A percentile compares a stretch with the other conserved stretches of the same genome.
Conservation (phyloP, 306 rosid genomes). For the Castanea crenata region DNA sequence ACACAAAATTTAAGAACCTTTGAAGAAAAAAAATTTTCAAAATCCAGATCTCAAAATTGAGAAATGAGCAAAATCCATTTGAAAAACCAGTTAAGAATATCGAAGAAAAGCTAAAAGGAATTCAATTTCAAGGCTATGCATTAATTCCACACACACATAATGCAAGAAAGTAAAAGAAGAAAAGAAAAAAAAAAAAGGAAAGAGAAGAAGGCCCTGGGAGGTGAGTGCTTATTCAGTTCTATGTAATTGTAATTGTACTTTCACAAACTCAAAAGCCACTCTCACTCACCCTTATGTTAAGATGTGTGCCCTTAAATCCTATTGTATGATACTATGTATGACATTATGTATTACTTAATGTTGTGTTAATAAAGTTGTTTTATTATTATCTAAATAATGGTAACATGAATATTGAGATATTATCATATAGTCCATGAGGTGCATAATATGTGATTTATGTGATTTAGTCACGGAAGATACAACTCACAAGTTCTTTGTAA, state of each 20-base stretch:
- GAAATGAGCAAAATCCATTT: constrained; percentile 36
- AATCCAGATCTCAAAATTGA: constrained; percentile 57
- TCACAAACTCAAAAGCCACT: constrained; percentile 18
- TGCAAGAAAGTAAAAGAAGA: constrained; percentile 25
- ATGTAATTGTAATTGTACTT: constrained; percentile 13
- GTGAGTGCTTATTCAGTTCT: constrained; percentile 8
- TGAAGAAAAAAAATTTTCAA: constrained; percentile 1
- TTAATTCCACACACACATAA: constrained; percentile 27
- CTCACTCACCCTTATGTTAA: constrained; percentile 9
- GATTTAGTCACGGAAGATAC: too few relatives aligned
- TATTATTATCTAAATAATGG: too few relatives aligned
- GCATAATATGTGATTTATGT: too few relatives aligned
- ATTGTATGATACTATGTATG: too few relatives aligned
- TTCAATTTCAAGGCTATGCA: constrained; percentile 32
- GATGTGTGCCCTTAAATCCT: too few relatives aligned
- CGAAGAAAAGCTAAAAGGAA: constrained; percentile 24
- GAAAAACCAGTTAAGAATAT: constrained; percentile 10
- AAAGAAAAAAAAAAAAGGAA: constrained; percentile 5
- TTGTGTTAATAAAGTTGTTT: too few relatives aligned
- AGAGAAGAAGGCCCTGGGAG: constrained; percentile 21
- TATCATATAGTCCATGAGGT: too few relatives aligned
- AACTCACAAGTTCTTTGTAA: too few relatives aligned
- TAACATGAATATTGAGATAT: too few relatives aligned
- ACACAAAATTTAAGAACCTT: constrained; percentile 15
- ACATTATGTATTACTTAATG: too few relatives aligned